Evolutionary conservation across 169 alveolate species (phyloP), one percentile per base, ranked within the genome.

Genomic region (Plasmodium cynomolgi): DNA sequence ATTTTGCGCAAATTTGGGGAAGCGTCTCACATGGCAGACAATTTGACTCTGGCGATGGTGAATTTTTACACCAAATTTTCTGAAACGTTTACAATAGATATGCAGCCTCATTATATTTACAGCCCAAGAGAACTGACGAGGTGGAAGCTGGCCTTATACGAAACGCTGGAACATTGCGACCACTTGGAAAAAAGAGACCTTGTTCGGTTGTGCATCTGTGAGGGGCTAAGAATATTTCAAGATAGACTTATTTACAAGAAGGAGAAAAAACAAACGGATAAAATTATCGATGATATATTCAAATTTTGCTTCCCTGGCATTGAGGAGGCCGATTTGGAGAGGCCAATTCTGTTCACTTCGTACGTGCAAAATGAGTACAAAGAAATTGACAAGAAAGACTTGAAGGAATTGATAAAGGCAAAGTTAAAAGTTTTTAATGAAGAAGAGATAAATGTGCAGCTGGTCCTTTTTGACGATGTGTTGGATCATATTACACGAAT

Each of bases 51-150:
- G 83, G 99, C 99, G 1, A 99, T 99, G 99, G 99, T 99, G 26
- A 99, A 98, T 41, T 98, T 98, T 97, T 99, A 98, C 95, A 97
- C 97, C 17, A 96, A 97, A 31, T 98, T 99, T 79, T 98, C 98
- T 41, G 95, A 95, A 77, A 98, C 98, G 54, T 98, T 98, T 96
- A 98, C 99, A 3, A 98, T 99, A 8, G 99, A 98, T 96, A 97
- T 97, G 77, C 99, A 98, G 95, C 99, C 99, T 33, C 99, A 99
- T 96, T 99, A 99, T 96, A 97, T 98, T 79, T 99, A 98, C 96
- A 98, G 99, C 23, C 99, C 99, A 1, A 96, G 99, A 88, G 99
- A 99, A 88, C 97, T 99, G 81, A 98, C 99, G 4, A 97, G 99
- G 91, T 99, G 99, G 99, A 98, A 99, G 92, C 97, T 98, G 79